These are phyloP conservation scores for Coemansia sp. DNA, from an alignment of 192 early-diverging fungal genomes.

Conservation along the genomic window DNA sequence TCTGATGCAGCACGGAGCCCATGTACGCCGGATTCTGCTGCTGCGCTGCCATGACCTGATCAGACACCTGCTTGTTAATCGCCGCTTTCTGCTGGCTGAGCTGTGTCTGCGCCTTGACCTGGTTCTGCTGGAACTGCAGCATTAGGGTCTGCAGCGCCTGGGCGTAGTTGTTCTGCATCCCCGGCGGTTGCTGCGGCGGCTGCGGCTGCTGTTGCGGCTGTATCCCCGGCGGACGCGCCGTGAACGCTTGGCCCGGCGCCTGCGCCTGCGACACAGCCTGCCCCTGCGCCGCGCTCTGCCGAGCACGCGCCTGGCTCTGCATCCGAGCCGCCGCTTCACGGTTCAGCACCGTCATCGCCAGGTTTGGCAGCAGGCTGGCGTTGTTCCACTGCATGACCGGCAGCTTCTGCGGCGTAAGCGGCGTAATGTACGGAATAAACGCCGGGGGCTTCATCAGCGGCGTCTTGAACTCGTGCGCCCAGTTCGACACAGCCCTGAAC, in stretches of 20 bases:
- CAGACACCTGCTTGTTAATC: conserved; percentile 33
- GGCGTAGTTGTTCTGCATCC: conserved; percentile 1
- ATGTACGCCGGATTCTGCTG: conserved; percentile 39
- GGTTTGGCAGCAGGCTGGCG: conserved; percentile 26
- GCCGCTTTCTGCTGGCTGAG: conserved; percentile 22
- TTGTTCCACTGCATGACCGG: conserved; percentile 31
- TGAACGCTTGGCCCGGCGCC: background rate
- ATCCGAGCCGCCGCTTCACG: conserved; percentile 34
- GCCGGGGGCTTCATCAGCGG: conserved; percentile 43
- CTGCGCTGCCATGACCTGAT: conserved; percentile 25
- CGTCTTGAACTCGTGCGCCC: conserved; percentile 49
- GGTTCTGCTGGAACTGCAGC: conserved; percentile 30
- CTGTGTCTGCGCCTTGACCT: conserved; percentile 39
- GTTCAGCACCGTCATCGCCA: conserved; percentile 41
- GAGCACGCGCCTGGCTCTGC: conserved; percentile 14
- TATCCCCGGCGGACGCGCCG: background rate
- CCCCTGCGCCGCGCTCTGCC: background rate
- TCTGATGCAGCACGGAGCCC: conserved; percentile 32
- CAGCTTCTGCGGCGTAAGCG: conserved; percentile 35
- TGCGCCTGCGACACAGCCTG: conserved; percentile 7
- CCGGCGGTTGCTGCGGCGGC: conserved; percentile 5
- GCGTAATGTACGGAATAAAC: conserved; percentile 42
- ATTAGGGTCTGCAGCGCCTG: conserved; percentile 27
- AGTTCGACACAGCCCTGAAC: conserved; percentile 36
- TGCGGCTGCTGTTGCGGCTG: conserved; percentile 3